Evolutionary conservation across 805 yeast genomes (phyloP).

Genomic region (Starmerella asiatica): DNA sequence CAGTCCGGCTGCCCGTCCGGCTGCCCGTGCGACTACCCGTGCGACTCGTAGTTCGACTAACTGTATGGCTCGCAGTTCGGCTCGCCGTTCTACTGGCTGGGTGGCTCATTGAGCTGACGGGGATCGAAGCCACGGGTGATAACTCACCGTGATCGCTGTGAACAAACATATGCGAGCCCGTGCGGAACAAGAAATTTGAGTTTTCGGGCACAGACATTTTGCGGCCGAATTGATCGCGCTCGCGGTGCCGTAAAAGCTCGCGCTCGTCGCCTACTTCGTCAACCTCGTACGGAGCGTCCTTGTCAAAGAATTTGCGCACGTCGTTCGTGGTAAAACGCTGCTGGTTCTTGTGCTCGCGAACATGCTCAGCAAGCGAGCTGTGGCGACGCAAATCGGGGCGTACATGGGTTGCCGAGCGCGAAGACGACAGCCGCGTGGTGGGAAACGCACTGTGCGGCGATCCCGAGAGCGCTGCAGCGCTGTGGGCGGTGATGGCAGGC

Average conservation of each 20-base stretch:
- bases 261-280: background rate
- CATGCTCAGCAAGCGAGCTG: slow-evolving; percentile 19
- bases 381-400: slow-evolving; percentile 10
- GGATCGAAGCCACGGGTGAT: slow-evolving; percentile 4
- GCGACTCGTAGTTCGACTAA: slow-evolving; percentile 3
- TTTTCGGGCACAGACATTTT: slow-evolving; percentile 3
- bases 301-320: slow-evolving; percentile 14
- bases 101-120: background rate
- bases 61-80: slow-evolving; percentile 1
- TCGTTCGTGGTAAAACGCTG: slow-evolving; percentile 8
- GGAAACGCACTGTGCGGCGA: background rate
- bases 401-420: background rate
- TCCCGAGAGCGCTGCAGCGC: background rate
- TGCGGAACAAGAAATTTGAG: slow-evolving; percentile 11
- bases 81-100: slow-evolving; percentile 1
- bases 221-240: background rate
- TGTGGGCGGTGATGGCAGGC: too few species aligned
- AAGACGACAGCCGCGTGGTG: background rate
- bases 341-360: slow-evolving; percentile 14
- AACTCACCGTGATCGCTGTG: slow-evolving; percentile 6
- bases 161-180: slow-evolving; percentile 11
- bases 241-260: background rate
- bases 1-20: slow-evolving; percentile 1
- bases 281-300: background rate
- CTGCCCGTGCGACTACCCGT: slow-evolving; percentile 1